A percentile compares a stretch with the other conserved stretches of the same genome.
Evolutionary conservation across 2,329 filamentous ascomycete species (phyloP).

Genomic region (Calonectria montana): DNA sequence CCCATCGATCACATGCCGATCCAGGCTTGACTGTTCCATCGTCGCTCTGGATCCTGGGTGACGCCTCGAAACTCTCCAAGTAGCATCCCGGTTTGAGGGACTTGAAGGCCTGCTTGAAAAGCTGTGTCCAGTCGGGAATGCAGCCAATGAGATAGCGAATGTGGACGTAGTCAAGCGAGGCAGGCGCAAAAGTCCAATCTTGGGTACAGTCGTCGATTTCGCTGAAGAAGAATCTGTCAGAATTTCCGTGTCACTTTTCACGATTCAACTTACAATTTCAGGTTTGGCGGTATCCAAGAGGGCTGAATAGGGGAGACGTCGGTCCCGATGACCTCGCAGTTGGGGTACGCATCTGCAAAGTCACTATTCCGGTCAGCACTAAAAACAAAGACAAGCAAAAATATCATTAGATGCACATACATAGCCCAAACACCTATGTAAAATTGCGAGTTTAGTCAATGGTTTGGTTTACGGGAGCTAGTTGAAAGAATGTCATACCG

Average conservation of each 20-base stretch:
- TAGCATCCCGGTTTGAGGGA: slow-evolving; percentile 65
- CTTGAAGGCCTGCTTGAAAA: slow-evolving; percentile 60
- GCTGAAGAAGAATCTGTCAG: slow-evolving; percentile 18
- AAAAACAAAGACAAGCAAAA: too few relatives aligned
- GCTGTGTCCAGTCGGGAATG: slow-evolving; percentile 62
- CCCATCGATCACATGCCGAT: slow-evolving; percentile 36
- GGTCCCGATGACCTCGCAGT: slow-evolving; percentile 60
- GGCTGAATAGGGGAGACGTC: slow-evolving; percentile 70
- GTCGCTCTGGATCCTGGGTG: slow-evolving; percentile 35
- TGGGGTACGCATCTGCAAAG: slow-evolving; percentile 55
- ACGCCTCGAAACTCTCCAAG: slow-evolving; percentile 41
- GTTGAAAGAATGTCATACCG: background rate
- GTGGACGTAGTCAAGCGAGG: slow-evolving; percentile 68
- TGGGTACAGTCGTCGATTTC: slow-evolving; percentile 71
- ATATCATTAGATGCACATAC: background rate
- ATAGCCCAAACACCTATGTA: slow-evolving; percentile 25
- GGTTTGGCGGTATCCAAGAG: slow-evolving; percentile 51
- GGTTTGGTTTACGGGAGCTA: background rate
- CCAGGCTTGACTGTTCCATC: slow-evolving; percentile 40
- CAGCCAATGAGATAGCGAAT: slow-evolving; percentile 64
- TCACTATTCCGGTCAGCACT: slow-evolving; percentile 56
- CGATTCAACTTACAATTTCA: slow-evolving; percentile 22
- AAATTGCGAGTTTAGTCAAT: background rate
- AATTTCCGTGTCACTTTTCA: too few relatives aligned
- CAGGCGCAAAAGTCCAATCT: slow-evolving; percentile 59